Evolutionary conservation across 495 filamentous ascomycete species (phyloP).

Genomic region (Astrothelium macrocarpum): DNA sequence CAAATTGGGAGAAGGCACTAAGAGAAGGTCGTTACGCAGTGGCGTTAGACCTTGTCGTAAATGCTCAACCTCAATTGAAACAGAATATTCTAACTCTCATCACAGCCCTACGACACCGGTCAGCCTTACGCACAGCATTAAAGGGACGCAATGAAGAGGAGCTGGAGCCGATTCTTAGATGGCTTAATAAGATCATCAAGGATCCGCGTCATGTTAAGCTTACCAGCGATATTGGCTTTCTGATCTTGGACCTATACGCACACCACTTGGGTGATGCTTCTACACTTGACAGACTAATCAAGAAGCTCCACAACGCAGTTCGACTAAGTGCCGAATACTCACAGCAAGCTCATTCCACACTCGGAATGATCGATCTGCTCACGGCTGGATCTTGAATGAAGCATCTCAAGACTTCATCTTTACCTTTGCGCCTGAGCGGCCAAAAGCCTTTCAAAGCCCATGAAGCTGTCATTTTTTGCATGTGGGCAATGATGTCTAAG

Average conservation of each 20-base stretch:
- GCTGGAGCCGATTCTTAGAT: slow-evolving; percentile 71
- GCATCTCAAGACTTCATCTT: too few relatives aligned
- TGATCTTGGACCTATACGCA: slow-evolving; percentile 78
- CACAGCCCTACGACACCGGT: slow-evolving; percentile 76
- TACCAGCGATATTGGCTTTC: slow-evolving; percentile 67
- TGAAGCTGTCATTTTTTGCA: too few relatives aligned
- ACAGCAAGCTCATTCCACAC: slow-evolving; percentile 65
- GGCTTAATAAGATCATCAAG: slow-evolving; percentile 67
- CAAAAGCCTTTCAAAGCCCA: too few relatives aligned
- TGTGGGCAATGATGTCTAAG: too few relatives aligned
- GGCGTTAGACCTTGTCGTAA: slow-evolving; percentile 71
- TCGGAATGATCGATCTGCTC: slow-evolving; percentile 78
- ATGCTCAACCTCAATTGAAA: slow-evolving; percentile 23
- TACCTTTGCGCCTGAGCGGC: too few relatives aligned
- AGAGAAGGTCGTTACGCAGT: slow-evolving; percentile 65
- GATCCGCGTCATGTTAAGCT: slow-evolving; percentile 69
- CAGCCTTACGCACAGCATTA: slow-evolving; percentile 72
- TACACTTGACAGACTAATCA: slow-evolving; percentile 59
- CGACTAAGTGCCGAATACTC: slow-evolving; percentile 68
- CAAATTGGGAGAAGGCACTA: slow-evolving; percentile 75
- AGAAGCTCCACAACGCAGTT: slow-evolving; percentile 55
- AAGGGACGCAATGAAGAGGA: slow-evolving; percentile 71
- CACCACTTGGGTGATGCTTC: slow-evolving; percentile 64
- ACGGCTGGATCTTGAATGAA: slow-evolving; percentile 29
- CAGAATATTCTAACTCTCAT: slow-evolving; percentile 57